These are phyloP conservation scores for Buddleja alternifolia DNA, from an alignment of 257 asterid genomes.

Conservation along the genomic window DNA sequence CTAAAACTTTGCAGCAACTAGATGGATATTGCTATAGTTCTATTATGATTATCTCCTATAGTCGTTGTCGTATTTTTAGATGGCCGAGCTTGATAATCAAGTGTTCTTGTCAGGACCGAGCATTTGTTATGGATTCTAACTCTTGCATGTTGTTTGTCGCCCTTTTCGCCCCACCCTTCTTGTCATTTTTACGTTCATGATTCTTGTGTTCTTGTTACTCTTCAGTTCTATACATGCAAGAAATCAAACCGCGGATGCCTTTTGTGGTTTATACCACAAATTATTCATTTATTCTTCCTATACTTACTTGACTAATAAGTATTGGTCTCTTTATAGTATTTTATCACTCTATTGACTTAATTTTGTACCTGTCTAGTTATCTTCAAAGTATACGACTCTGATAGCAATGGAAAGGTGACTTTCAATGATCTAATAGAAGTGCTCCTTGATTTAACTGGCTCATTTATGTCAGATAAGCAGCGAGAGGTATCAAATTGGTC, in stretches of 20 bases:
- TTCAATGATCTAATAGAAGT: conserved; percentile 65
- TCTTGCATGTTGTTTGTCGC: no score
- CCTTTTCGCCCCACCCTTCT: no score
- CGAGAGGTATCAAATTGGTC: conserved; percentile 65
- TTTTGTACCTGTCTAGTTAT: conserved; percentile 52
- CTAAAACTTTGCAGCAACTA: no score
- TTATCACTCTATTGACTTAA: conserved; percentile 13
- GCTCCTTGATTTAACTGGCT: conserved; percentile 74
- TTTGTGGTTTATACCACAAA: background rate
- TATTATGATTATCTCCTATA: no score
- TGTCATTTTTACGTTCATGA: no score
- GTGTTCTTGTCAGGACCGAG: no score
- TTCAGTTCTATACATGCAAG: no score
- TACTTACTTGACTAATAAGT: background rate
- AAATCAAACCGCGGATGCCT: background rate
- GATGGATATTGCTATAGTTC: no score
- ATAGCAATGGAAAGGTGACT: conserved; percentile 78
- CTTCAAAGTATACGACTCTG: conserved; percentile 78
- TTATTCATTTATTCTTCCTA: background rate
- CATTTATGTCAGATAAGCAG: conserved; percentile 79
- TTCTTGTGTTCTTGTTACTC: no score
- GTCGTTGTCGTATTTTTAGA: no score
- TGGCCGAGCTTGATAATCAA: no score
- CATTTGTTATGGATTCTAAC: no score
- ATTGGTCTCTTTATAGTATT: background rate